phyloP scores from a whole-genome alignment of 441 rosid species.

The Sinapis alba region DNA sequence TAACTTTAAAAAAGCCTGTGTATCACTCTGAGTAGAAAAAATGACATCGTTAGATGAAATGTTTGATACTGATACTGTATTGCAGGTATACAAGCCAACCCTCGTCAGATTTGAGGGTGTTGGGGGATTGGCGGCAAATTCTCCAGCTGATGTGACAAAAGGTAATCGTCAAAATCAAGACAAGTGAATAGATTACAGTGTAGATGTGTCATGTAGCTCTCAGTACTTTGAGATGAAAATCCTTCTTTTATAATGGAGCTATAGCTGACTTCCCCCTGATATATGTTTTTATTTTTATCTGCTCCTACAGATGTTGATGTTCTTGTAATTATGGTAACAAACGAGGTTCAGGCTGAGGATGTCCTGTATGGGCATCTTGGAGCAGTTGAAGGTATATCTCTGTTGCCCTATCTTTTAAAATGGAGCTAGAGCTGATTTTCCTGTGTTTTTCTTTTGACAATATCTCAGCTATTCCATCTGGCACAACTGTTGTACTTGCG shows the following conservation, averaged over 20 bases:
- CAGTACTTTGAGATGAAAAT: constrained; percentile 22
- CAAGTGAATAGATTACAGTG: constrained; percentile 2
- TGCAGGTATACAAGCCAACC: constrained; percentile 89
- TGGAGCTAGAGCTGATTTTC: constrained; percentile 31
- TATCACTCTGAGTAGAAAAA: neutral
- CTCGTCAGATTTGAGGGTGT: constrained; percentile 65
- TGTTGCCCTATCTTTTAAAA: constrained; percentile 15
- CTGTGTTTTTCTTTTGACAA: constrained; percentile 18
- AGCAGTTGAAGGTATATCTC: constrained; percentile 72
- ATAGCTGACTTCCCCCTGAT: neutral
- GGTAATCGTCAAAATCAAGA: constrained; percentile 49
- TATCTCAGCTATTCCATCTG: constrained; percentile 72
- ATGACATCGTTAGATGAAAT: neutral
- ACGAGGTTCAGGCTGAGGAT: constrained; percentile 88
- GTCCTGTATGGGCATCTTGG: constrained; percentile 83
- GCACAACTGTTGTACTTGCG: constrained; percentile 77
- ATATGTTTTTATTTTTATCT: constrained; percentile 21
- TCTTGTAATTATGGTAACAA: constrained; percentile 92
- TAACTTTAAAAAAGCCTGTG: neutral
- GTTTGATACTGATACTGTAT: constrained; percentile 32
- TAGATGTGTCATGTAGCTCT: constrained; percentile 16
- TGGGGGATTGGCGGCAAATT: constrained; percentile 77
- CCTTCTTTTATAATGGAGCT: no score
- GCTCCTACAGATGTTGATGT: constrained; percentile 72
- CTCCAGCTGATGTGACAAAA: constrained; percentile 81